Evolutionary conservation across 192 early-diverging fungal genomes (phyloP).

Genomic region (Coemansia reversa): DNA sequence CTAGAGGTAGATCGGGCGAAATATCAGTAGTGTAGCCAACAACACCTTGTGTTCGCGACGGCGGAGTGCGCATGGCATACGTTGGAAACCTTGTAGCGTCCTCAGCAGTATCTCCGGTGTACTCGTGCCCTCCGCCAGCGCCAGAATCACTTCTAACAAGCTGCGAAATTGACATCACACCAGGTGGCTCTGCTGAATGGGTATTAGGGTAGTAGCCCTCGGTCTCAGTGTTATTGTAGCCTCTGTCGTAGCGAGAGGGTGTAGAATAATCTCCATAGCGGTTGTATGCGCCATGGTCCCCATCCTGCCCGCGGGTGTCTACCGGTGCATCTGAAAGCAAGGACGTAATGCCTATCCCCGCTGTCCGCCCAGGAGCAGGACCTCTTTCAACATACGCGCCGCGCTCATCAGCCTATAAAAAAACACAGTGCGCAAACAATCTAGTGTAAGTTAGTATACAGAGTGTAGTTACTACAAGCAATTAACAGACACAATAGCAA

Average conservation of each 20-base stretch:
- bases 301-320: not conserved
- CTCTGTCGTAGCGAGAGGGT: slow-evolving; percentile 13
- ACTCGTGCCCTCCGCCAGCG: slow-evolving; percentile 7
- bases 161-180: slow-evolving; percentile 52
- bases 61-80: slow-evolving; percentile 25
- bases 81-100: not conserved
- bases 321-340: slow-evolving; percentile 27
- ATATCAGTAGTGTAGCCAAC: not conserved
- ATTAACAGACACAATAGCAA: not conserved
- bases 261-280: slow-evolving; percentile 19
- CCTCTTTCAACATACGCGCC: slow-evolving; percentile 13
- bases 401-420: slow-evolving; percentile 16
- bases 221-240: not conserved
- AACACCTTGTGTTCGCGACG: slow-evolving; percentile 5
- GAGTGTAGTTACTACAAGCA: not conserved
- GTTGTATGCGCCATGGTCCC: slow-evolving; percentile 2
- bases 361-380: slow-evolving; percentile 9
- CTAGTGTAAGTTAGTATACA: not conserved
- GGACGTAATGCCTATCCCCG: slow-evolving; percentile 45
- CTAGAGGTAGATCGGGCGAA: slow-evolving; percentile 13
- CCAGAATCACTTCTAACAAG: slow-evolving; percentile 29
- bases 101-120: slow-evolving; percentile 7
- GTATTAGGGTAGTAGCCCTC: slow-evolving; percentile 19
- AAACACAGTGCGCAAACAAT: not conserved
- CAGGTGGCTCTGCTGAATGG: slow-evolving; percentile 15